A percentile compares a stretch with the other conserved stretches of the same genome.
Conservation (phyloP, 2,329 filamentous ascomycete species). For the Penicillium hordei region DNA sequence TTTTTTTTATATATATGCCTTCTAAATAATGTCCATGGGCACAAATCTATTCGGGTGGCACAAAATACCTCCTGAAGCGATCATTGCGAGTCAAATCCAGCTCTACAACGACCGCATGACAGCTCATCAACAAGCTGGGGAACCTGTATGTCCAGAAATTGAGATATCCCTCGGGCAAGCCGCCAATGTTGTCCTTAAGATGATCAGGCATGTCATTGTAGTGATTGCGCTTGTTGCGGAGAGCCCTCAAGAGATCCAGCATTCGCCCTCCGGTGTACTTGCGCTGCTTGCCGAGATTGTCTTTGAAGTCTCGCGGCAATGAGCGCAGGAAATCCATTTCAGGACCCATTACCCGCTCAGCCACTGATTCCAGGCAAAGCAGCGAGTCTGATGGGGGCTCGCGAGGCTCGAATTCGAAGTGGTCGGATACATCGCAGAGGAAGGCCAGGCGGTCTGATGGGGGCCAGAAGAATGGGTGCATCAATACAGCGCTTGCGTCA, state of each 20-base stretch:
- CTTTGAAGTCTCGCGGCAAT: constrained; percentile 79
- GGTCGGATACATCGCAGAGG: constrained; percentile 93
- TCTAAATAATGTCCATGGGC: accelerated
- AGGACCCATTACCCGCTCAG: constrained; percentile 47
- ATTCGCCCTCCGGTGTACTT: constrained; percentile 86
- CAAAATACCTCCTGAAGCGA: constrained; percentile 47
- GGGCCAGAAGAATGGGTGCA: constrained; percentile 96
- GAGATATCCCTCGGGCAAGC: constrained; percentile 76
- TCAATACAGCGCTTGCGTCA: constrained; percentile 74
- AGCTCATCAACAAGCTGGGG: constrained; percentile 73
- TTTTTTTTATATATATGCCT: background rate
- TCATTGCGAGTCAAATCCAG: constrained; percentile 55
- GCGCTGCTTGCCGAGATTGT: constrained; percentile 86
- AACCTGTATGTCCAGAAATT: constrained; percentile 80
- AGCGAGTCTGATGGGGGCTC: constrained; percentile 75
- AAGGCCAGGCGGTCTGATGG: constrained; percentile 85
- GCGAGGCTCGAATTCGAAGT: constrained; percentile 88
- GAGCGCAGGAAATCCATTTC: constrained; percentile 74
- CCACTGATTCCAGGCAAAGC: constrained; percentile 55
- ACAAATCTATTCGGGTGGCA: constrained; percentile 31
- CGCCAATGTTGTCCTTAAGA: constrained; percentile 71
- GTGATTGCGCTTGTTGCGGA: constrained; percentile 96
- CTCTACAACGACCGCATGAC: constrained; percentile 71
- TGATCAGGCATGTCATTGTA: constrained; percentile 92
- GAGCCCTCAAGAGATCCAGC: constrained; percentile 80